Evolutionary conservation across 495 filamentous ascomycete species (phyloP), one percentile per base, ranked within the genome.

Genomic region (Hypoxylon fragiforme): DNA sequence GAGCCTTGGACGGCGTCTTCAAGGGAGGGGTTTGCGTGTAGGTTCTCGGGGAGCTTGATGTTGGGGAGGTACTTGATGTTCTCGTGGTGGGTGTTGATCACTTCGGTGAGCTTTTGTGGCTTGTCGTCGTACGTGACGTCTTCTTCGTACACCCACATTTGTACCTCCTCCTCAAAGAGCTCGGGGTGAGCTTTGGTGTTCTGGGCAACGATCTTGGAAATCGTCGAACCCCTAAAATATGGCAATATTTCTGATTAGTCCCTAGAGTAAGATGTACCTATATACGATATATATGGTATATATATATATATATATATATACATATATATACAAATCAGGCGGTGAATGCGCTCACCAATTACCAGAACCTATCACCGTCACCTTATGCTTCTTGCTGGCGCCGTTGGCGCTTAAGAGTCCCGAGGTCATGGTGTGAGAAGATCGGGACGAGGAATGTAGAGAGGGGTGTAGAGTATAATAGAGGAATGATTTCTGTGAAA

Each of bases 81-180:
- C 77, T 99, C 95, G 71, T 99, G 91, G 60, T 85, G 74, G 19
- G 78, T 78, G 76, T 99, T 99, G 84, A 99, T 94, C 52, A 99
- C 71, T 9, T 82, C 72, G 7, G 92, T 95, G 66, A 99, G 83
- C 68, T 95, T 96, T 67, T 90, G 88, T 2, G 85, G 82, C 39
- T 82, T 75, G 49, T 81, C 78, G n/a, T 88, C 72, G 44, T 95
- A 74, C 42, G 82, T 82, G 32, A 92, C 84, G 39, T 91, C 84
- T 73, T 96, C 91, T 73, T 96, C 89, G 56, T 83, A 94, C 64
- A 96, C 92, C 90, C 90, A 97, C 92, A 99, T 97, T 72, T 92
- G 89, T 31, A 99, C 91, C 45, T 91, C 81, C 60, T 84, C 73
- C 56, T 97, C 86, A 67, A 97, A 99, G 37, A 95, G 57, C 21